Percentiles rank a stretch among this genome's conserved stretches.
Conservation (phyloP, 805 yeast genomes). For the Kazachstania kunashirensis region DNA sequence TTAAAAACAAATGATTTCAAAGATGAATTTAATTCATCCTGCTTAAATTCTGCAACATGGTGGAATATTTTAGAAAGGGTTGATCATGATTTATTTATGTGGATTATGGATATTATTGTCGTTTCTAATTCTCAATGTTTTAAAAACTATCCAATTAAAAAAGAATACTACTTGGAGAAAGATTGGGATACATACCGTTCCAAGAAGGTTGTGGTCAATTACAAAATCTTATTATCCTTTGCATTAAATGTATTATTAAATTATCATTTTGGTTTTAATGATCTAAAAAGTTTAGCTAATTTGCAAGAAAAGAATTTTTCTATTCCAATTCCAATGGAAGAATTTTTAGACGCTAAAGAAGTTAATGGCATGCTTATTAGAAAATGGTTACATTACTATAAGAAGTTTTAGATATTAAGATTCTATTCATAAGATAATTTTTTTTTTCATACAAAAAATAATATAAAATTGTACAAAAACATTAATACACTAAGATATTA, state of each 20-base stretch:
- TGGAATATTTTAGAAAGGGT: slow-evolving; percentile 27
- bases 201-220: slow-evolving; percentile 30
- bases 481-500: too few species aligned
- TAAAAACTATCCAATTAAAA: slow-evolving; percentile 26
- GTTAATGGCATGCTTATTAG: slow-evolving; percentile 23
- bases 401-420: too few species aligned
- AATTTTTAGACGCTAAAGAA: slow-evolving; percentile 13
- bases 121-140: slow-evolving; percentile 30
- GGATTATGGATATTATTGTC: slow-evolving; percentile 29
- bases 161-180: slow-evolving; percentile 13
- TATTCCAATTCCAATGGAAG: slow-evolving; percentile 24
- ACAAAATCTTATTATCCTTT: slow-evolving; percentile 34
- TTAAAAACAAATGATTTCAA: slow-evolving; percentile 25
- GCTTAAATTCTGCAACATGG: slow-evolving; percentile 26
- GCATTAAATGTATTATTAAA: slow-evolving; percentile 35
- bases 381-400: slow-evolving; percentile 29
- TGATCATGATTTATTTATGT: slow-evolving; percentile 26
- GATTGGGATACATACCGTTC: slow-evolving; percentile 29
- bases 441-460: too few species aligned
- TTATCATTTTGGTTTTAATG: slow-evolving; percentile 43
- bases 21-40: slow-evolving; percentile 25
- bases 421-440: too few species aligned
- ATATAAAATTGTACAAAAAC: too few species aligned
- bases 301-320: slow-evolving; percentile 18
- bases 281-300: slow-evolving; percentile 24